Conservation (phyloP, 768 basidiomycete genomes). For the Mycena chlorophos region DNA sequence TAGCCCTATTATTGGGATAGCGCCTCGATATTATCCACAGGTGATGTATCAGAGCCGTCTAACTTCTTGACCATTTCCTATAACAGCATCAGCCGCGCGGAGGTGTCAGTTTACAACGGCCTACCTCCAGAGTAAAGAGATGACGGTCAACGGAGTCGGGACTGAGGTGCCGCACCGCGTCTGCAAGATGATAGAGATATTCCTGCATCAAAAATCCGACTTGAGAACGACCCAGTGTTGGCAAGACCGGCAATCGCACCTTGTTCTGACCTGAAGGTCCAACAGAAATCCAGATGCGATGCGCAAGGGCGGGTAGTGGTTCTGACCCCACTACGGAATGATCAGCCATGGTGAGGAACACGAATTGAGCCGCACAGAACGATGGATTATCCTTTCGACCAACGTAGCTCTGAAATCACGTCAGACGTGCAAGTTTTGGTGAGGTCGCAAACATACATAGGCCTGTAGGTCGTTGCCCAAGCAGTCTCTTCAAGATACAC, state of each 20-base stretch:
- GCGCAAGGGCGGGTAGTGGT: conserved; percentile 65
- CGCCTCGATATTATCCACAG: neutral
- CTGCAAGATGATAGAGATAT: conserved; percentile 78
- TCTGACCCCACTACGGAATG: conserved; percentile 72
- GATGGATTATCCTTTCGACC: conserved; percentile 86
- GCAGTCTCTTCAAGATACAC: conserved; percentile 2
- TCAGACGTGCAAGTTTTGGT: neutral
- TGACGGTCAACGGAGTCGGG: conserved; percentile 76
- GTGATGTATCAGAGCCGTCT: neutral
- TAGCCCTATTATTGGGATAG: too few species aligned
- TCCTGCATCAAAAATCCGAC: conserved; percentile 50
- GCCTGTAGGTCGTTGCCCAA: conserved; percentile 39
- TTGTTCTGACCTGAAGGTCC: conserved; percentile 94
- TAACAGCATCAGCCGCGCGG: neutral
- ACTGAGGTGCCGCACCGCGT: conserved; percentile 71
- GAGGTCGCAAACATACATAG: conserved; percentile 39
- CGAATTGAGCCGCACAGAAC: conserved; percentile 57
- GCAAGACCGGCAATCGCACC: conserved; percentile 39
- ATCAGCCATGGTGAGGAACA: neutral
- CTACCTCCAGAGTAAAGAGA: conserved; percentile 73
- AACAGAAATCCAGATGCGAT: conserved; percentile 67
- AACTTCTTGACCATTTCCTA: neutral
- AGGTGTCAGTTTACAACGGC: conserved; percentile 9
- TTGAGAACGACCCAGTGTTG: neutral
- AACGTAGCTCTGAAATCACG: conserved; percentile 72